phyloP scores from a whole-genome alignment of 768 basidiomycete genomes.

The Trametes villosa region DNA sequence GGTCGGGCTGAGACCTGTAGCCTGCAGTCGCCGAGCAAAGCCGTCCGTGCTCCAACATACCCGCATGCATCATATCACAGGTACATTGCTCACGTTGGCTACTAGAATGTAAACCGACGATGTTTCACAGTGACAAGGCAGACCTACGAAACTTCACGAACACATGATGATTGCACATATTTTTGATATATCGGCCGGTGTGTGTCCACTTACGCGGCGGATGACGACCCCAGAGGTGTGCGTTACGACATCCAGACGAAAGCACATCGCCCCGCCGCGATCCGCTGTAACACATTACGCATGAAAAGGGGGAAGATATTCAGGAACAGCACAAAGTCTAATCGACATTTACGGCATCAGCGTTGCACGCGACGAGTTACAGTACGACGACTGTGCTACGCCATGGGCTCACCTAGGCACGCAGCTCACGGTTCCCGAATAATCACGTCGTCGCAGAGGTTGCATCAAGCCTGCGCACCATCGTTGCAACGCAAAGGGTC shows the following conservation, averaged over 20 bases:
- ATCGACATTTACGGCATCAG: neutral
- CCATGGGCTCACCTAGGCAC: no score
- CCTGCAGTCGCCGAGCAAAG: neutral
- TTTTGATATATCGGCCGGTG: no score
- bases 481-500: neutral
- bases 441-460: conserved; percentile 4
- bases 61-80: neutral
- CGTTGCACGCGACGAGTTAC: neutral
- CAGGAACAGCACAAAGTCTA: conserved; percentile 11
- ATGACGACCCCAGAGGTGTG: no score
- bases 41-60: neutral
- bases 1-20: neutral
- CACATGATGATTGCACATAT: neutral
- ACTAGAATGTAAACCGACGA: neutral
- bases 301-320: neutral
- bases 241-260: no score
- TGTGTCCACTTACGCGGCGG: no score
- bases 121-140: neutral
- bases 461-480: conserved; percentile 2
- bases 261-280: no score
- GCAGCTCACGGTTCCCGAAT: neutral
- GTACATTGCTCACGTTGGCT: neutral
- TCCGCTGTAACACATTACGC: no score
- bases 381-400: no score
- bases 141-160: neutral